Evolutionary conservation across 306 rosid genomes (phyloP), one percentile per base, ranked within the genome.

Genomic region (Cucumis sativus): DNA sequence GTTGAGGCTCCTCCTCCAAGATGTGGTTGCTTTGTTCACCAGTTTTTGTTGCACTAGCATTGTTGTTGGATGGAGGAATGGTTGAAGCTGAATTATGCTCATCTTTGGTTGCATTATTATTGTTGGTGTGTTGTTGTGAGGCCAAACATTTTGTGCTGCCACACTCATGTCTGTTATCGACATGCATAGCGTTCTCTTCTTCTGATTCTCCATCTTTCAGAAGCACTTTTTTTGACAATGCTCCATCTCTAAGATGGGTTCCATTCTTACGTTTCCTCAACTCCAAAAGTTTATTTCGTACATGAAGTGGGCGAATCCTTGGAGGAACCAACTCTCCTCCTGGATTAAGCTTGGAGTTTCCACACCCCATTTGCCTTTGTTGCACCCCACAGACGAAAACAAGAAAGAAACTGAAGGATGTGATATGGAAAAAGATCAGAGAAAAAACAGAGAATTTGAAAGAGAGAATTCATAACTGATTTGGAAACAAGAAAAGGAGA

Each of bases 311-410:
- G 18, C 81, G 87, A 6, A 79, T 66, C 61, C 76, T 85, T 15
- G 75, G 47, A n/a, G 92, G 85, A 2, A 80, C 28, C 2, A 20
- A 81, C 45, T 79, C 87, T 43, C 64, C 82, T 51, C 79, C 80
- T 17, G 84, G 63, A 67, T 76, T 77, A 73, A 80, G 76, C 87
- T 77, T 94, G 17, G 97, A 88, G 64, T 40, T 86, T 11, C 84
- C 82, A 25, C 84, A 77, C 51, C 97, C 97, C 96, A 91, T 93
- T 87, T 33, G 69, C n/a, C 8, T 6, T 14, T 3, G 8, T 14
- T 12, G 17, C 30, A 6, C 8, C 0, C 7, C 20, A 39, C 0
- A 35, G 23, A 30, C 35, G 7, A 6, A 63, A 6, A 14, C 4
- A 28, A 28, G 9, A 14, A 57, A 59, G 13, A 52, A 15, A 14